Percentiles rank a stretch among this genome's conserved stretches.
These are phyloP conservation scores for Vitis rupestris DNA, from an alignment of 164 flowering plant species.

Conservation along the genomic window DNA sequence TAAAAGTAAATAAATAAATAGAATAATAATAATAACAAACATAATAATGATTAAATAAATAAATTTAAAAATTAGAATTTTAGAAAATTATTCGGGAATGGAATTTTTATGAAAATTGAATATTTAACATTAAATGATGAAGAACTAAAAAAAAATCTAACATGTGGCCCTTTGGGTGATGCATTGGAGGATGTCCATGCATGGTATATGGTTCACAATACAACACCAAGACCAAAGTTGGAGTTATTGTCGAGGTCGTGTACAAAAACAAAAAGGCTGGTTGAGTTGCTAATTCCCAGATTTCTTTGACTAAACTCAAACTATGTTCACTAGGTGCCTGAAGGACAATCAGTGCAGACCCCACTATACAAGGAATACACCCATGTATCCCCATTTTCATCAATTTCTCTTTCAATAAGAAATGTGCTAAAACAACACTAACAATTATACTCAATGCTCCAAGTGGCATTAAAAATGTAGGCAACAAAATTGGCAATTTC, in stretches of 20 bases:
- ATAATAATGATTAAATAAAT: too few species aligned
- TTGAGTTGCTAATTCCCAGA: slow-evolving; percentile 84
- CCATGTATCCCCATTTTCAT: slow-evolving; percentile 83
- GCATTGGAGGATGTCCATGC: too few species aligned
- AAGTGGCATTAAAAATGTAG: slow-evolving; percentile 83
- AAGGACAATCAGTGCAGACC: slow-evolving; percentile 78
- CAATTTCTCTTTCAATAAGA: slow-evolving; percentile 30
- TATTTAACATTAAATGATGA: too few species aligned
- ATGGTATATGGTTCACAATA: too few species aligned
- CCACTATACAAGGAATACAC: slow-evolving; percentile 79
- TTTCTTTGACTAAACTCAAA: slow-evolving; percentile 53
- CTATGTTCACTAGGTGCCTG: slow-evolving; percentile 66
- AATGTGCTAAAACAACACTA: slow-evolving; percentile 77
- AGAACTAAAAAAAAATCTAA: too few species aligned
- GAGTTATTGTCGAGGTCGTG: slow-evolving; percentile 62
- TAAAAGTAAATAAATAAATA: too few species aligned
- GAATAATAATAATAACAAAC: too few species aligned
- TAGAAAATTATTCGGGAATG: too few species aligned
- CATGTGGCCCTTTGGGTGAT: too few species aligned
- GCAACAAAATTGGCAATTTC: slow-evolving; percentile 87
- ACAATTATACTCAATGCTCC: slow-evolving; percentile 97
- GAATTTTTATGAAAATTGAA: too few species aligned
- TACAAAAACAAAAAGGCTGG: slow-evolving; percentile 86
- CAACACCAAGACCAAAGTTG: slow-evolving; percentile 29
- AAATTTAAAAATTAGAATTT: too few species aligned